Percentiles rank a stretch among this genome's conserved stretches.
These are phyloP conservation scores for Neurospora sp. DNA, from an alignment of 495 filamentous ascomycete genomes.

Conservation along the genomic window DNA sequence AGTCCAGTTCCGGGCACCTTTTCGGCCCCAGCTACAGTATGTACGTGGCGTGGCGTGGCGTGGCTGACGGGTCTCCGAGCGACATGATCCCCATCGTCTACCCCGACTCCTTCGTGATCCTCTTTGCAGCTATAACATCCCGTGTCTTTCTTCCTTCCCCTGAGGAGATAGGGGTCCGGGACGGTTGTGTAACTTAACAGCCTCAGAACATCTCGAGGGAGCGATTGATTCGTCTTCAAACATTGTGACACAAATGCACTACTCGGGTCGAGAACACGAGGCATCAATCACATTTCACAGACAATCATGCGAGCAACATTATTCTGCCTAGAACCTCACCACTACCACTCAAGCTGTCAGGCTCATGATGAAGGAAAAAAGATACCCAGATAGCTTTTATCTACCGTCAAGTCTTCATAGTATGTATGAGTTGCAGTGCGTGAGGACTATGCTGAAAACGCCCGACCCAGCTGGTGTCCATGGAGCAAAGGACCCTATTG, in stretches of 20 bases:
- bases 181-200: not conserved
- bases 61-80: not conserved
- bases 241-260: not conserved
- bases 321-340: not conserved
- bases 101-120: not conserved
- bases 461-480: not conserved
- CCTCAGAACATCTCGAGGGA: not conserved
- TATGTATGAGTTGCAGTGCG: not conserved
- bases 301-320: not conserved
- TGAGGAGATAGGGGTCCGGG: not conserved
- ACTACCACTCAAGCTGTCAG: not conserved
- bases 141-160: not conserved
- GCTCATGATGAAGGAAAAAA: not conserved
- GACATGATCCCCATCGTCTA: not conserved
- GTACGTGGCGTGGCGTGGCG: not conserved
- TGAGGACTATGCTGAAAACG: not conserved
- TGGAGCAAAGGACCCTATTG: not conserved
- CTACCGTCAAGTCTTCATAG: not conserved
- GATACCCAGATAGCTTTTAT: not conserved
- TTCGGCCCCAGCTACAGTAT: not conserved
- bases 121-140: not conserved
- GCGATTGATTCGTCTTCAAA: not conserved
- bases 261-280: not conserved
- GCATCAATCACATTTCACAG: not conserved
- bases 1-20: not conserved